Conservation (phyloP, 192 early-diverging fungal species). For the Coemansia aciculifera region DNA sequence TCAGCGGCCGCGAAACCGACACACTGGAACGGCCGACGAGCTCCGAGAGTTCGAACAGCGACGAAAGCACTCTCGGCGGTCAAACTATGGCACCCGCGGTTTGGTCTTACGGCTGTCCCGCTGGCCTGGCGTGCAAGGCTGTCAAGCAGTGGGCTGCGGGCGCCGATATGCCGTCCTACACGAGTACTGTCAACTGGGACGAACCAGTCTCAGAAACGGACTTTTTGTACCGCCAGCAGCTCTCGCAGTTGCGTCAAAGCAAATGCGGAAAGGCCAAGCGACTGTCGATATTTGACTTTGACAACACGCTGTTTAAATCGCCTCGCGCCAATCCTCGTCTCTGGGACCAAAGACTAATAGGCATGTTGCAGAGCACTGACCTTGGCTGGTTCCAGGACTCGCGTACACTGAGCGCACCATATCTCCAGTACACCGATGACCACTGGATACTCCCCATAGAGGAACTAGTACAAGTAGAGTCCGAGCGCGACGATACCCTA, state of each 20-base stretch:
- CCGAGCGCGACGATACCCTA: slow-evolving; percentile 22
- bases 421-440: slow-evolving; percentile 29
- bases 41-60: neutral
- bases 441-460: slow-evolving; percentile 40
- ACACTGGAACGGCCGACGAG: neutral
- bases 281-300: slow-evolving; percentile 64
- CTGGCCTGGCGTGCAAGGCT: neutral
- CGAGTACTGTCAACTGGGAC: slow-evolving; percentile 44
- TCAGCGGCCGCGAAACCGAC: neutral
- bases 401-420: slow-evolving; percentile 56
- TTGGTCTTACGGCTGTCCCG: neutral
- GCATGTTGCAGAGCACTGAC: slow-evolving; percentile 58
- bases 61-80: neutral
- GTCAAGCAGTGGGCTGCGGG: slow-evolving; percentile 2
- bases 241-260: slow-evolving; percentile 31
- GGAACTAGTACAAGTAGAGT: slow-evolving; percentile 15
- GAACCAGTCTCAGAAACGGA: slow-evolving; percentile 30
- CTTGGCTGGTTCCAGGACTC: slow-evolving; percentile 65
- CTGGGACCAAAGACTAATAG: slow-evolving; percentile 59
- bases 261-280: slow-evolving; percentile 28
- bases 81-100: neutral
- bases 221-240: slow-evolving; percentile 50
- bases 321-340: slow-evolving; percentile 61
- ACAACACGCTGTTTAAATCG: slow-evolving; percentile 66
- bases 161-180: slow-evolving; percentile 23